Evolutionary conservation across 2,329 filamentous ascomycete species (phyloP), one percentile per base, ranked within the genome.

Genomic region (Diaporthe longicolla): DNA sequence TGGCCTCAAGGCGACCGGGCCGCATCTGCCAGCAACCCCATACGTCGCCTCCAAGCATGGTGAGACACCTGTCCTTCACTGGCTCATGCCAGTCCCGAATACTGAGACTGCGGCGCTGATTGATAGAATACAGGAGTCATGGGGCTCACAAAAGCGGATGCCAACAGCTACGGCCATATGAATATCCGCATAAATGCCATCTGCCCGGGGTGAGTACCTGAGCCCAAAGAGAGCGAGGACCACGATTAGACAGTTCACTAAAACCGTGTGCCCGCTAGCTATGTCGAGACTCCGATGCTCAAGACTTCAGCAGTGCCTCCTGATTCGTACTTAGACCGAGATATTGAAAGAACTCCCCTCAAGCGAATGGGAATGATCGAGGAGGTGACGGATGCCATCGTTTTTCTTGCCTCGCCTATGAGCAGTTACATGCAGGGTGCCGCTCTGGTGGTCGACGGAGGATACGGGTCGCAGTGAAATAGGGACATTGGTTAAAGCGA

Each of bases 41-140:
- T 91, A 90, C 77, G 78, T 84, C 4, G 82, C 87, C 0, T 83
- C 86, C 59, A 91, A 90, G 79, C 88, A 90, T 78, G 88, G 85
- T 77, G 45, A 66, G 61, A 37, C n/a, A 21, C 26, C 15, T 6
- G 2, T 35, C 19, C 26, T 35, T 21, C 21, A 1, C 26, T 7
- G 11, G 13, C 26, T 13, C 15, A n/a, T 29, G 6, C 9, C 3
- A 32, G 1, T 17, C 13, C 11, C 21, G 10, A 10, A 35, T 9
- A 11, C 21, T n/a, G 29, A 15, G 2, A 7, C 45, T 3, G 29
- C 9, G 15, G 21, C 13, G 37, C 13, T 66, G 17, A 66, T 11
- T 24, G 21, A 26, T 37, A n/a, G 4, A 15, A 19, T 24, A 1
- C 19, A 66, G 61, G 61, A 2, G 61, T 66, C 1, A 66, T 66